These are phyloP conservation scores for Flaveria brownii DNA, from an alignment of 129 eudicot genomes.

Conservation along the genomic window DNA sequence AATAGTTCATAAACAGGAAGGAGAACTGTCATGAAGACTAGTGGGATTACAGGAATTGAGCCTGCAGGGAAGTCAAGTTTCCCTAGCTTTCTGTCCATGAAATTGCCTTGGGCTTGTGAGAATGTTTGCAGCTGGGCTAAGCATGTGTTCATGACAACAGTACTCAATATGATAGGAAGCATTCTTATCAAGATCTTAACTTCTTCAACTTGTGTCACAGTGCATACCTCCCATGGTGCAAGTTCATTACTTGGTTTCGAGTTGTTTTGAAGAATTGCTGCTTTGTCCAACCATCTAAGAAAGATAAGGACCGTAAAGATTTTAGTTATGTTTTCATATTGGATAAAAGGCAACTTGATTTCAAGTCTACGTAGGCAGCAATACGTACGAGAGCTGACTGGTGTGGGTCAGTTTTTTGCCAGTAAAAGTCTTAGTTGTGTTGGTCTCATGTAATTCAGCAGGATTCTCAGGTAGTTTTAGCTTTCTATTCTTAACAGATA, in stretches of 20 bases:
- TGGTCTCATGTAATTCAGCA: conserved; percentile 50
- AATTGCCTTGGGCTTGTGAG: conserved; percentile 63
- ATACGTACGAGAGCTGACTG: conserved; percentile 50
- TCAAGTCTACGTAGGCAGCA: background rate
- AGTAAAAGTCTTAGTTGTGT: conserved; percentile 39
- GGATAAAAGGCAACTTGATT: background rate
- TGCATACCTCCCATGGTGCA: conserved; percentile 55
- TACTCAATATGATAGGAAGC: conserved; percentile 74
- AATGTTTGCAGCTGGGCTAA: conserved; percentile 84
- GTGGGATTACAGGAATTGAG: conserved; percentile 71
- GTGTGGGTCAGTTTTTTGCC: conserved; percentile 50
- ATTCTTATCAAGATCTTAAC: conserved; percentile 70
- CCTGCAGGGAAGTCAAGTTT: conserved; percentile 55
- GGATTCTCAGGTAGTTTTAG: conserved; percentile 45
- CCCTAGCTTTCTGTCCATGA: conserved; percentile 48
- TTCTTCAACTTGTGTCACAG: conserved; percentile 78
- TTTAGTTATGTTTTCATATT: background rate
- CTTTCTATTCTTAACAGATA: conserved; percentile 54
- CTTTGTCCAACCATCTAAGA: conserved; percentile 67
- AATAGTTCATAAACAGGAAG: conserved; percentile 61
- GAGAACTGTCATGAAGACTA: conserved; percentile 60
- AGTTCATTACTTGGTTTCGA: conserved; percentile 27
- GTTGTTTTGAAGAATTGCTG: conserved; percentile 50
- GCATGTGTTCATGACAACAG: conserved; percentile 73
- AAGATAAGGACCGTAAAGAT: background rate